Evolutionary conservation across 2,329 filamentous ascomycete genomes (phyloP), one percentile per base, ranked within the genome.

Genomic region (Ceratocystis albifundus): DNA sequence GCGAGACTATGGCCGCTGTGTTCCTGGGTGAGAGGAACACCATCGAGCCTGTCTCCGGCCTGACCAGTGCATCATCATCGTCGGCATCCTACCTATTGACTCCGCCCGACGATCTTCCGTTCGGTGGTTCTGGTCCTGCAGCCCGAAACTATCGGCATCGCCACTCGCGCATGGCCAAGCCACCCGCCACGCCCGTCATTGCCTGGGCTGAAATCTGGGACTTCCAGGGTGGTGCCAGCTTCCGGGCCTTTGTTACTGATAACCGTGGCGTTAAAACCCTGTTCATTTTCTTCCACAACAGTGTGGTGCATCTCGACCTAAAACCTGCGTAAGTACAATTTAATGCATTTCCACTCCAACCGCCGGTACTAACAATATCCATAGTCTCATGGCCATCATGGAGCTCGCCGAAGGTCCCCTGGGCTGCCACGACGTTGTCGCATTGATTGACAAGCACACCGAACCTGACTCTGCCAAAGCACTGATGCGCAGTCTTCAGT

Each of bases 21-120:
- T 96, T 96, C 86, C 89, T 88, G 83, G 92, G 90, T 96, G 91
- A 95, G 90, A 86, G 88, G 88, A 86, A 86, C 79, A 77, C 80
- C 82, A 83, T 79, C 77, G 79, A 80, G 81, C 82, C 86, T 85
- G 88, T 85, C 88, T 93, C 89, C 85, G 84, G 88, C 85, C 87
- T 88, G 84, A 86, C 88, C 85, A 87, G 85, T 93, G 85, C 86
- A 85, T 75, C 36, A 41, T 41, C 12, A 41, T 12, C 36, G 36
- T 41, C 36, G 36, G 36, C 36, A 41, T 41, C 36, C 10, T 74
- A 77, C 73, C 73, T 78, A 71, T 78, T 78, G 70, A 84, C 81
- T 72, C 81, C 82, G 72, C 81, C 82, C 71, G 78, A 80, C 64
- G 78, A 82, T 72, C 74, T 79, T 71, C 17, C 61, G 3, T 59